Base-by-base conservation (phyloP, 805 yeast species). In the Kodamaea fukazawae region DNA sequence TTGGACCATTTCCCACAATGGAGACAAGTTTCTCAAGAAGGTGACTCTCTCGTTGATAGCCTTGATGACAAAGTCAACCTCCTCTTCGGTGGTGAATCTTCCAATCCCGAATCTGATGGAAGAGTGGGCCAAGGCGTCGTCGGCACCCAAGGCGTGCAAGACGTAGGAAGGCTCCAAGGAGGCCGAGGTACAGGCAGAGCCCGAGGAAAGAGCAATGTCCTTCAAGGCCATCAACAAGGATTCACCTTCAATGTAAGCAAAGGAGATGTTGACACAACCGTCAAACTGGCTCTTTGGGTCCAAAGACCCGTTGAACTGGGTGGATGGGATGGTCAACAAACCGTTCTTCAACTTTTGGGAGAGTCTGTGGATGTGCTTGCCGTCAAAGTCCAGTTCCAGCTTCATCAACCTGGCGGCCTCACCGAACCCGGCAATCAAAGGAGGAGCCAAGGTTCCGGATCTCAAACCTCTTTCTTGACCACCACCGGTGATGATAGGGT, bases 1-100 rank as follows among this genome's bases (percentile, higher is more conserved):
- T 66, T 93, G 96, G 42, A 88, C 96, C 98, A 93, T 90, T 70
- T 93, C 99, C 98, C 98, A 93, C 54, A 93, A 73, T 35, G 99
- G 99, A 42, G 93, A 81, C 67, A 93, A 74, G 57, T 89, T 91
- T 66, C 99, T 80, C 60, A 93, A 76, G 67, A 88, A 88, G 48
- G 81, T 83, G 40, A 93, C 98, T 65, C 97, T 80, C 61, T 87
- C 90, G 41, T 79, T 73, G 43, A 93, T 87, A 10, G 96, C 96
- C 43, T 83, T 72, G 48, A 93, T 75, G 35, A 93, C 99, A 58
- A 90, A 93, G 60, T 93, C 98, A 39, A 93, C 78, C 67, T 93
- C 99, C 37, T 79, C 95, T 54, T 90, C 96, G 11, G 99, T 93
- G 36, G 98, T 91, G 67, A 91, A 93, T 61, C 99, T 76, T 45